phyloP scores from a whole-genome alignment of 805 yeast species.

The Cyberlindnera lachancei region DNA sequence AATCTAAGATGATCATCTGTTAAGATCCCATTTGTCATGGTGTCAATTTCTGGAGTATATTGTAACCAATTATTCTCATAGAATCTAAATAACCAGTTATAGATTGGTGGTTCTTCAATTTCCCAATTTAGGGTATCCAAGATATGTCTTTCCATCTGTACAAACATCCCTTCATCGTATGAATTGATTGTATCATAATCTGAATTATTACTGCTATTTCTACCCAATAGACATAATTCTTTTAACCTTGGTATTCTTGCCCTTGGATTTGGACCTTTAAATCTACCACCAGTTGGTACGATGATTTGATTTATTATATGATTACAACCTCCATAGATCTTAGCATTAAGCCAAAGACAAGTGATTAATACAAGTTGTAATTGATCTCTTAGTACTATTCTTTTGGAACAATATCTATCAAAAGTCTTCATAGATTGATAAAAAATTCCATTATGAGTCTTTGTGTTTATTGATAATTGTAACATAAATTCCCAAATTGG shows the following conservation, averaged over 20 bases:
- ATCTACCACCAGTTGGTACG: constrained; percentile 51
- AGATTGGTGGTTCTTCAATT: constrained; percentile 55
- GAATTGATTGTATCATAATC: too few relatives aligned
- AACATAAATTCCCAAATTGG: constrained; percentile 73
- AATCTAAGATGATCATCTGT: too few relatives aligned
- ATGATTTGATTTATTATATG: constrained; percentile 49
- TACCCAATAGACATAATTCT: constrained; percentile 68
- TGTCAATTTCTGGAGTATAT: constrained; percentile 27
- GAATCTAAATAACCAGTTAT: constrained; percentile 37
- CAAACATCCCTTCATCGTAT: constrained; percentile 60
- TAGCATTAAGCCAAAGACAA: constrained; percentile 88
- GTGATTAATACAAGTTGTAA: constrained; percentile 87
- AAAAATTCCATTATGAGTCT: constrained; percentile 61
- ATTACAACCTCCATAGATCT: constrained; percentile 69
- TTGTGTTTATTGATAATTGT: constrained; percentile 58
- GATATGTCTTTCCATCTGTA: constrained; percentile 85
- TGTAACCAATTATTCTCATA: constrained; percentile 37
- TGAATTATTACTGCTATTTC: constrained; percentile 47
- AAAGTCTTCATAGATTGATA: constrained; percentile 66
- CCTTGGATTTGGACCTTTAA: constrained; percentile 64
- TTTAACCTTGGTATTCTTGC: constrained; percentile 65
- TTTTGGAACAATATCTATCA: constrained; percentile 84
- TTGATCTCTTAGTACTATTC: constrained; percentile 80
- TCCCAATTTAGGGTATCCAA: constrained; percentile 67
- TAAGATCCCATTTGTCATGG: constrained; percentile 15